Conservation (phyloP, 495 filamentous ascomycete genomes). For the Pseudomonodictys pantanalensis region DNA sequence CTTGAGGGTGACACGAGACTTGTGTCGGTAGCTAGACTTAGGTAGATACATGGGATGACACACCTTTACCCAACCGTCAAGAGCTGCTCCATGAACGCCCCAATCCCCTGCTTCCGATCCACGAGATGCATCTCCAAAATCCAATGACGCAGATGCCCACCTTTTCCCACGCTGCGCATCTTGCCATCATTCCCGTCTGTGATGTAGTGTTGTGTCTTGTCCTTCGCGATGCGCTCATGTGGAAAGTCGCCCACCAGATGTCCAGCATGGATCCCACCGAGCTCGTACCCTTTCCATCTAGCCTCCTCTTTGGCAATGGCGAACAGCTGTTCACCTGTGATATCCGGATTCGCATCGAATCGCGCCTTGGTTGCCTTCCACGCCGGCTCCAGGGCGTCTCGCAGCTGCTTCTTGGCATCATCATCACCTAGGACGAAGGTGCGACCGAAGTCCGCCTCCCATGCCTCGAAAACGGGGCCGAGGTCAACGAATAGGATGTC, state of each 20-base stretch:
- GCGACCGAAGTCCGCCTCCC: constrained; percentile 53
- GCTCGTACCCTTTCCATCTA: constrained; percentile 41
- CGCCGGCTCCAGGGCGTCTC: constrained; percentile 47
- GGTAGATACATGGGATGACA: no score
- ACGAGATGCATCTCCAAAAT: constrained; percentile 53
- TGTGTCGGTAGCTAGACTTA: no score
- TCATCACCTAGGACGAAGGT: constrained; percentile 51
- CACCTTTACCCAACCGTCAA: no score
- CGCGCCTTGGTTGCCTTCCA: constrained; percentile 45
- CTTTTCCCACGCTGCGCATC: constrained; percentile 36
- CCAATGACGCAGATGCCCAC: constrained; percentile 50
- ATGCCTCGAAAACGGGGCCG: constrained; percentile 52
- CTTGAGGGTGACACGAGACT: no score
- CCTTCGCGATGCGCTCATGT: constrained; percentile 51
- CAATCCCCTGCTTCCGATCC: constrained; percentile 41
- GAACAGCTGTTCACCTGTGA: neutral
- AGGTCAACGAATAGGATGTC: constrained; percentile 53
- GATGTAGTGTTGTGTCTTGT: constrained; percentile 40
- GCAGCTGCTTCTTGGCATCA: constrained; percentile 44
- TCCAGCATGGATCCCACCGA: constrained; percentile 47
- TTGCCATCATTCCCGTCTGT: neutral
- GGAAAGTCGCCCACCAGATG: constrained; percentile 40
- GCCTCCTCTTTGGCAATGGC: neutral
- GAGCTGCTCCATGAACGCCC: constrained; percentile 49
- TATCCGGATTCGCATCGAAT: neutral